Conservation (phyloP, 2,329 filamentous ascomycete genomes). For the Pyrenophora teres region DNA sequence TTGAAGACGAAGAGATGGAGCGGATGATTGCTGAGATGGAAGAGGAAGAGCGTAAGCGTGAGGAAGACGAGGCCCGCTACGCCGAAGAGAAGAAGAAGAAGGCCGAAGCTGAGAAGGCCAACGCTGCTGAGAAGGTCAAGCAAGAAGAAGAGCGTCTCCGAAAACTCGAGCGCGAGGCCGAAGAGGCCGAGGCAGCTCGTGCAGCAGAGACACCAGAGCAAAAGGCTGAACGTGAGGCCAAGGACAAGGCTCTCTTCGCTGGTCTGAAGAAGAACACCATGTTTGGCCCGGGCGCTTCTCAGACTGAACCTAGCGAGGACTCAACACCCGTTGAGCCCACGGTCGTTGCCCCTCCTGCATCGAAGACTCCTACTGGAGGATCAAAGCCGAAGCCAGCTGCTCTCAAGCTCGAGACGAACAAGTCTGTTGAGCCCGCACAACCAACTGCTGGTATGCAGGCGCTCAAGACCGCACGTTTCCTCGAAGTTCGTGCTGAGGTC, state of each 20-base stretch:
- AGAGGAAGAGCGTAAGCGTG: constrained; percentile 50
- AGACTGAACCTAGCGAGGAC: constrained; percentile 53
- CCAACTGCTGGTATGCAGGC: constrained; percentile 93
- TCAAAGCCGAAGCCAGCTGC: constrained; percentile 83
- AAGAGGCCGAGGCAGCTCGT: constrained; percentile 53
- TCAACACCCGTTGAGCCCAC: constrained; percentile 29
- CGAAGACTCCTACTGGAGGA: constrained; percentile 50
- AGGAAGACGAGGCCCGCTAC: constrained; percentile 72
- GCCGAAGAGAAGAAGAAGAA: constrained; percentile 71
- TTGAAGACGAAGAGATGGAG: constrained; percentile 53
- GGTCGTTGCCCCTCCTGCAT: constrained; percentile 20
- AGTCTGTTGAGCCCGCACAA: constrained; percentile 85
- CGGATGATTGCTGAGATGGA: constrained; percentile 70
- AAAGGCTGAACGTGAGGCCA: constrained; percentile 49
- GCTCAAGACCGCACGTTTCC: constrained; percentile 86
- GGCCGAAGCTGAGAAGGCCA: constrained; percentile 64
- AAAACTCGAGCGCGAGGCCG: constrained; percentile 55
- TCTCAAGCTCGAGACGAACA: constrained; percentile 86
- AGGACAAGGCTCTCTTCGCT: constrained; percentile 49
- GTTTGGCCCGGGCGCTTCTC: constrained; percentile 52
- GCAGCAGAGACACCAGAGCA: constrained; percentile 49
- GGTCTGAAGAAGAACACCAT: constrained; percentile 55
- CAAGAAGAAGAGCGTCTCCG: constrained; percentile 60
- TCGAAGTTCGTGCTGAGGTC: constrained; percentile 75
- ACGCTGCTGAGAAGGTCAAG: constrained; percentile 50